phyloP scores from a whole-genome alignment of 441 rosid genomes.

The Raphanus hybrid region DNA sequence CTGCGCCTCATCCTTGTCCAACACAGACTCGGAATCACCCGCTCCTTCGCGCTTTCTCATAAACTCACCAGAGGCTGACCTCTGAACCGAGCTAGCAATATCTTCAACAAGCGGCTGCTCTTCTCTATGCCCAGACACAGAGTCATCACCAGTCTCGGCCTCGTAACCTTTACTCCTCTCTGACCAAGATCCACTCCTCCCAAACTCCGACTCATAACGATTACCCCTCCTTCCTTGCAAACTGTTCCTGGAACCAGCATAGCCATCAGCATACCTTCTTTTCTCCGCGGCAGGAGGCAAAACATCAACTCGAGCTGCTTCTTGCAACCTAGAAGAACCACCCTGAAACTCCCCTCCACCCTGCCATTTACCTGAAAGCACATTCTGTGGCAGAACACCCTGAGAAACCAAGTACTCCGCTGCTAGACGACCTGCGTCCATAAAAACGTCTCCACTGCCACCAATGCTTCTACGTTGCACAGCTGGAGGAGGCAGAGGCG shows the following conservation, averaged over 20 bases:
- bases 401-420: slow-evolving; percentile 90
- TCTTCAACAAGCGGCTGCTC: slow-evolving; percentile 65
- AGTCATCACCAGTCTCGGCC: slow-evolving; percentile 58
- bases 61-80: slow-evolving; percentile 50
- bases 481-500: slow-evolving; percentile 48
- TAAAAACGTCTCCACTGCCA: slow-evolving; percentile 55
- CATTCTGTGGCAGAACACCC: slow-evolving; percentile 66
- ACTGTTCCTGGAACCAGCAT: slow-evolving; percentile 56
- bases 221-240: slow-evolving; percentile 67
- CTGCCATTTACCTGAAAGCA: slow-evolving; percentile 77
- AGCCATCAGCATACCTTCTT: slow-evolving; percentile 72
- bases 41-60: slow-evolving; percentile 57
- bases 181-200: slow-evolving; percentile 75
- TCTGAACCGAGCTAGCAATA: slow-evolving; percentile 57
- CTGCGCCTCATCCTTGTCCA: slow-evolving; percentile 58
- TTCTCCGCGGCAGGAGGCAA: slow-evolving; percentile 54
- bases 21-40: slow-evolving; percentile 56
- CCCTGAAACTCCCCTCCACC: slow-evolving; percentile 54
- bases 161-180: slow-evolving; percentile 64
- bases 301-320: slow-evolving; percentile 54
- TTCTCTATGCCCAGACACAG: slow-evolving; percentile 58
- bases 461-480: slow-evolving; percentile 47
- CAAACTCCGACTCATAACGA: slow-evolving; percentile 66
- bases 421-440: slow-evolving; percentile 96
- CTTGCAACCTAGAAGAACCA: slow-evolving; percentile 68